Percentiles rank a stretch among this genome's conserved stretches.
Evolutionary conservation across 305 asterid species (phyloP).

Genomic region (Solanum hybrid): DNA sequence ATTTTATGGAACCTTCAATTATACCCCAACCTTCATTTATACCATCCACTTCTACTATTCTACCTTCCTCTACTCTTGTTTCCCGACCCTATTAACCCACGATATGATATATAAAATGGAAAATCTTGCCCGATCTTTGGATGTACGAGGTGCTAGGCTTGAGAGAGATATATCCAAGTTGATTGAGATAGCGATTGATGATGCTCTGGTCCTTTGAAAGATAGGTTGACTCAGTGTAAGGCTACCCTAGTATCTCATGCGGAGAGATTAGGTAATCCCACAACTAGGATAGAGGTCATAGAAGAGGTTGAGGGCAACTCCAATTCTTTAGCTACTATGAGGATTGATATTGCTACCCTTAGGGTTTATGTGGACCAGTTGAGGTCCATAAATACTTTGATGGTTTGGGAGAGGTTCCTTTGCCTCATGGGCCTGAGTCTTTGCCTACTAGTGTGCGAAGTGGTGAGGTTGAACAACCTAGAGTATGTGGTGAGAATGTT

Average conservation of each 20-base stretch:
- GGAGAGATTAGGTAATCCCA: background rate
- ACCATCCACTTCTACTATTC: background rate
- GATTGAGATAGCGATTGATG: background rate
- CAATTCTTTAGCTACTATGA: background rate
- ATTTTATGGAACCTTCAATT: background rate
- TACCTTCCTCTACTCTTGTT: background rate
- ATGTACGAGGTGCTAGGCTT: background rate
- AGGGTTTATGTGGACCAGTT: background rate
- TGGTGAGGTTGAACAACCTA: background rate
- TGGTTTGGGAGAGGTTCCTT: background rate
- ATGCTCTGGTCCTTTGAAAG: background rate
- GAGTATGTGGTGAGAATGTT: background rate
- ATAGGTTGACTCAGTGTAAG: background rate
- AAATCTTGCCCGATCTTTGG: too few relatives aligned
- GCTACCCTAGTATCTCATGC: background rate
- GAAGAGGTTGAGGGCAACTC: background rate
- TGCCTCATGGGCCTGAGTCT: background rate
- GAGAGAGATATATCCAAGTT: background rate
- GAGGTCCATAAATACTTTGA: background rate
- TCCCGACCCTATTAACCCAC: too few relatives aligned
- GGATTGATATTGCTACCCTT: background rate
- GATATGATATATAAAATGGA: background rate
- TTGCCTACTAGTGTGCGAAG: background rate
- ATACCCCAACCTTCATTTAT: background rate
- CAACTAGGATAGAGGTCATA: background rate